Evolutionary conservation across 805 yeast genomes (phyloP).

Genomic region (Candida nonsorbophila): DNA sequence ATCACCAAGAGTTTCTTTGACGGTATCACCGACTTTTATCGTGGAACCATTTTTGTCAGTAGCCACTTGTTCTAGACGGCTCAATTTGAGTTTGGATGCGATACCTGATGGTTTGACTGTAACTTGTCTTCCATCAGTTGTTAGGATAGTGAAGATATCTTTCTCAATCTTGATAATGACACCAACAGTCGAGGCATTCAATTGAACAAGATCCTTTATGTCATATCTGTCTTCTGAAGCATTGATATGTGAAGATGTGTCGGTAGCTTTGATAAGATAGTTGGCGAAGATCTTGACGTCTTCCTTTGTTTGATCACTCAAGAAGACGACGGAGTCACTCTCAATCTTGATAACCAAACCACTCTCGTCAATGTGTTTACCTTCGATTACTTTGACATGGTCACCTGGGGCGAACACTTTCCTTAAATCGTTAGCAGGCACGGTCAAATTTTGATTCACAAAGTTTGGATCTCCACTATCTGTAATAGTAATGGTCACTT

Average conservation of each 20-base stretch:
- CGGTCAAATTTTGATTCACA: slow-evolving; percentile 61
- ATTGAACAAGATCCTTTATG: slow-evolving; percentile 82
- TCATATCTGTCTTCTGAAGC: slow-evolving; percentile 77
- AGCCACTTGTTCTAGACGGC: slow-evolving; percentile 69
- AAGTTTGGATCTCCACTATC: slow-evolving; percentile 53
- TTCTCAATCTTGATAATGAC: slow-evolving; percentile 87
- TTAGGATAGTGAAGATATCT: slow-evolving; percentile 73
- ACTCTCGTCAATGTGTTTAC: slow-evolving; percentile 88
- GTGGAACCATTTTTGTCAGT: slow-evolving; percentile 84
- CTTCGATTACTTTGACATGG: slow-evolving; percentile 87
- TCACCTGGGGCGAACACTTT: slow-evolving; percentile 89
- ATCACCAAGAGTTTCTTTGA: slow-evolving; percentile 68
- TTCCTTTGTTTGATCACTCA: slow-evolving; percentile 82
- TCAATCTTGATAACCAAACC: slow-evolving; percentile 84
- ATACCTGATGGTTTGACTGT: slow-evolving; percentile 78
- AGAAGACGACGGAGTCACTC: slow-evolving; percentile 82
- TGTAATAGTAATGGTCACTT: slow-evolving; percentile 46
- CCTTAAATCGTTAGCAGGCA: slow-evolving; percentile 76
- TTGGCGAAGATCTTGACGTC: slow-evolving; percentile 93
- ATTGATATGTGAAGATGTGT: slow-evolving; percentile 52
- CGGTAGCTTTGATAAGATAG: slow-evolving; percentile 87
- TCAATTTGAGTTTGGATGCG: slow-evolving; percentile 63
- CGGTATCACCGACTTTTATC: slow-evolving; percentile 85
- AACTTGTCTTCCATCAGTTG: slow-evolving; percentile 73
- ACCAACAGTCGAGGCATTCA: slow-evolving; percentile 83